Evolutionary conservation across 768 basidiomycete genomes (phyloP).

Genomic region (Boletales sp.): DNA sequence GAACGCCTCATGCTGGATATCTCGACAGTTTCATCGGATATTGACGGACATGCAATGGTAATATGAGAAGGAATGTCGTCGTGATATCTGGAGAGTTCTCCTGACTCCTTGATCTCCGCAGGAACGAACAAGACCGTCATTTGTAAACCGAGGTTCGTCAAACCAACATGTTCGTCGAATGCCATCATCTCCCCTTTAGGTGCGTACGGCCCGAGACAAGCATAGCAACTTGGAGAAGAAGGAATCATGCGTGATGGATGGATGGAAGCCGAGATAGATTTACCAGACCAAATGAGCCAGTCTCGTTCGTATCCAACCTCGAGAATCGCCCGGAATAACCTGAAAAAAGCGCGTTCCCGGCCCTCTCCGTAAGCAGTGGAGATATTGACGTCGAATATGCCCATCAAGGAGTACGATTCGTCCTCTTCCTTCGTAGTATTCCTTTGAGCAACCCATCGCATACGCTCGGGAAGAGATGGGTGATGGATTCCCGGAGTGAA

Average conservation of each 20-base stretch:
- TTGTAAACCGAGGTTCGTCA: background rate
- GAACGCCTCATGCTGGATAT: background rate
- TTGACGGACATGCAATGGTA: background rate
- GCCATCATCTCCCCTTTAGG: background rate
- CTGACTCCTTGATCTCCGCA: background rate
- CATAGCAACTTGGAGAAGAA: background rate
- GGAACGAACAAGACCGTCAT: background rate
- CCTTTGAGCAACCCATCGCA: background rate
- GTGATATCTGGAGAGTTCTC: background rate
- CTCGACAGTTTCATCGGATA: background rate
- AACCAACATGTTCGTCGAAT: background rate
- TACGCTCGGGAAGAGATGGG: background rate
- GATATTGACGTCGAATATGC: slow-evolving; percentile 1
- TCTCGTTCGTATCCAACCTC: background rate
- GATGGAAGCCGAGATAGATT: background rate
- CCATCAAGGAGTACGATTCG: background rate
- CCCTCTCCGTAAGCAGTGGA: slow-evolving; percentile 1
- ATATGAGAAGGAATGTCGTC: background rate
- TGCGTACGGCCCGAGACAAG: background rate
- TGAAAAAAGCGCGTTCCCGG: background rate
- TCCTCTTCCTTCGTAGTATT: background rate
- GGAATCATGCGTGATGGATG: background rate
- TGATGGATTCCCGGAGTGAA: background rate
- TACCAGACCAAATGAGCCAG: background rate
- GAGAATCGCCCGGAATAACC: background rate